Conservation (phyloP, 352 stramenopile genomes). For the Elongisporangium senticosum region DNA sequence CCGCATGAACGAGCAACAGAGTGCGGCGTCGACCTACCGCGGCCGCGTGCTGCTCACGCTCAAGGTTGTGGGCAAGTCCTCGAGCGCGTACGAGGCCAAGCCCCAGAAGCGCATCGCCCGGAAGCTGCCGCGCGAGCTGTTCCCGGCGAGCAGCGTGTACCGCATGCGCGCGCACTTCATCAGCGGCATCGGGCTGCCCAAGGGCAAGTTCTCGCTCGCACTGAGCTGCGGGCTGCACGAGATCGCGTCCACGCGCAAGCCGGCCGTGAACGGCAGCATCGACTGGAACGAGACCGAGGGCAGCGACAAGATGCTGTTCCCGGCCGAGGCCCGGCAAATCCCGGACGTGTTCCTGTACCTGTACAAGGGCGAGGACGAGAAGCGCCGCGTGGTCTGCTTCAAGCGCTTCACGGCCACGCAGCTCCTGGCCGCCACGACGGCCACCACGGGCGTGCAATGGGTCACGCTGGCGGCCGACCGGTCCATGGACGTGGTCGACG, state of each 20-base stretch:
- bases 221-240: conserved; percentile 53
- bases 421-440: conserved; percentile 25
- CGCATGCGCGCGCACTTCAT: conserved; percentile 66
- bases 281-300: conserved; percentile 80
- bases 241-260: conserved; percentile 43
- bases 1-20: conserved; percentile 57
- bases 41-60: conserved; percentile 69
- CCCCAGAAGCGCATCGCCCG: conserved; percentile 63
- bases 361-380: conserved; percentile 52
- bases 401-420: conserved; percentile 58
- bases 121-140: conserved; percentile 39
- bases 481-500: conserved; percentile 40
- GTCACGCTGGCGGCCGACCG: conserved; percentile 55
- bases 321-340: conserved; percentile 47
- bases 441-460: conserved; percentile 53
- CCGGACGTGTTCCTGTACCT: conserved; percentile 83
- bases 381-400: conserved; percentile 66
- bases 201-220: conserved; percentile 41
- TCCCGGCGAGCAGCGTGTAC: conserved; percentile 50
- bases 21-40: conserved; percentile 67
- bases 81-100: conserved; percentile 55
- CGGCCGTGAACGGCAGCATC: conserved; percentile 53
- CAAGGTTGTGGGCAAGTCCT: conserved; percentile 41
- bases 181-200: conserved; percentile 49
- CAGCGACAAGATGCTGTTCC: conserved; percentile 63